Conservation (phyloP, 768 basidiomycete genomes). For the Tulasnella sp. region DNA sequence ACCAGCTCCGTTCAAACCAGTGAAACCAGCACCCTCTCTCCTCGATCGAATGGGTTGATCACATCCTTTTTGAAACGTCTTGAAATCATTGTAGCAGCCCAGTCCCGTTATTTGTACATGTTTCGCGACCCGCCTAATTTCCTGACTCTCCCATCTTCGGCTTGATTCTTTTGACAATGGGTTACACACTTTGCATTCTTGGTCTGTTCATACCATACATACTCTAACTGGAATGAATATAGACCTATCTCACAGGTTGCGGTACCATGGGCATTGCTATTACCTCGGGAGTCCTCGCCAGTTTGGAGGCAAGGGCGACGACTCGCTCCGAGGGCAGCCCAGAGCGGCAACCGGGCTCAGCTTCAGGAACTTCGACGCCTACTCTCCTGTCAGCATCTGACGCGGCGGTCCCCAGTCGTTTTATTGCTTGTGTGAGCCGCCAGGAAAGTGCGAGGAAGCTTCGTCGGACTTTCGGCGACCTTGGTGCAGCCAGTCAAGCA, state of each 20-base stretch:
- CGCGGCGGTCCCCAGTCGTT: conserved; percentile 67
- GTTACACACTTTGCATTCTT: conserved; percentile 87
- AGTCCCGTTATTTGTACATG: conserved; percentile 13
- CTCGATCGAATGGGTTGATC: not conserved
- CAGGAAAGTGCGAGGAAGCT: conserved; percentile 70
- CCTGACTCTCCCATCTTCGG: not conserved
- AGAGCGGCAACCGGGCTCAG: not conserved
- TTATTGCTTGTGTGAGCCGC: conserved; percentile 83
- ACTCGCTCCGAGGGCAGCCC: not conserved
- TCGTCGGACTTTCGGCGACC: conserved; percentile 56
- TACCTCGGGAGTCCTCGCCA: conserved; percentile 84
- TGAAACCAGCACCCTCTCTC: not conserved
- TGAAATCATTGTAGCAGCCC: not conserved
- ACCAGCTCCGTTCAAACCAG: not conserved
- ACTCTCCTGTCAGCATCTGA: conserved; percentile 44
- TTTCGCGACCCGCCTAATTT: not conserved
- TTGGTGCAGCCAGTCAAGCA: conserved; percentile 45
- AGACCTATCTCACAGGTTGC: conserved; percentile 55
- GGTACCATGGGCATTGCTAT: conserved; percentile 98
- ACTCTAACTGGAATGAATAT: conserved; percentile 14
- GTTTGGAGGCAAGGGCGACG: conserved; percentile 48
- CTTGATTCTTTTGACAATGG: conserved; percentile 49
- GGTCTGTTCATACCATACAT: conserved; percentile 42
- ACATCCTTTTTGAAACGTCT: not conserved
- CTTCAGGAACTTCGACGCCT: conserved; percentile 67